A percentile compares a stretch with the other conserved stretches of the same genome.
phyloP scores from a whole-genome alignment of 495 filamentous ascomycete genomes.

The Corynascus novoguineensis region DNA sequence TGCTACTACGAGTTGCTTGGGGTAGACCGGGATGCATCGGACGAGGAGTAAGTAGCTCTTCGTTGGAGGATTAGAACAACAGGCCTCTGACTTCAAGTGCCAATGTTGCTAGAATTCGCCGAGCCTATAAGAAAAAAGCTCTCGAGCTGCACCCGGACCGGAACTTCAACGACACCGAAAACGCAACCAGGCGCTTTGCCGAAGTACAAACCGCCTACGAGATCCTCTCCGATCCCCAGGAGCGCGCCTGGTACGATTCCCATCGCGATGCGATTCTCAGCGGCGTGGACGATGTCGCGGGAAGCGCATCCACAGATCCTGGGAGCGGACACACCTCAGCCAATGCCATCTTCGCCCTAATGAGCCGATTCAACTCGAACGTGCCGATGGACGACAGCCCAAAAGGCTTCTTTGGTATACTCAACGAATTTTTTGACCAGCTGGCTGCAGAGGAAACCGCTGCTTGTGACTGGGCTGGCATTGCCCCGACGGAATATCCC shows the following conservation, averaged over 20 bases:
- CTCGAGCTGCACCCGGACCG: constrained; percentile 93
- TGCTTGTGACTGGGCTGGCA: constrained; percentile 62
- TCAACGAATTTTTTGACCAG: constrained; percentile 67
- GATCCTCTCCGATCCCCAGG: constrained; percentile 89
- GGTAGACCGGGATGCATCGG: constrained; percentile 62
- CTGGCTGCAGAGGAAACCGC: constrained; percentile 76
- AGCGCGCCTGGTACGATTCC: constrained; percentile 95
- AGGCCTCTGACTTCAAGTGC: not conserved
- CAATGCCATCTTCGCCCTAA: constrained; percentile 65
- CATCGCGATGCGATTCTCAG: constrained; percentile 80
- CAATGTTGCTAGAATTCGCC: constrained; percentile 66
- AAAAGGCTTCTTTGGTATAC: constrained; percentile 73
- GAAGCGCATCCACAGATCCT: constrained; percentile 47
- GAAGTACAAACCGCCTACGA: constrained; percentile 92
- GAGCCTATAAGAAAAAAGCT: constrained; percentile 84
- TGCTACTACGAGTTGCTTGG: constrained; percentile 91
- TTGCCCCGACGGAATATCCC: constrained; percentile 58
- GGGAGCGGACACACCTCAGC: constrained; percentile 67
- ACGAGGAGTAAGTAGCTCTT: constrained; percentile 66
- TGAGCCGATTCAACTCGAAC: constrained; percentile 68
- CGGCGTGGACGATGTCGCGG: constrained; percentile 48
- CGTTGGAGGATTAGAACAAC: not conserved
- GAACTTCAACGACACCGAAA: constrained; percentile 80
- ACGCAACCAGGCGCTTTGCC: constrained; percentile 77
- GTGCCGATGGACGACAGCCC: constrained; percentile 72